These are phyloP conservation scores for Alternaria metachromatica DNA, from an alignment of 2,329 filamentous ascomycete genomes.

Conservation along the genomic window DNA sequence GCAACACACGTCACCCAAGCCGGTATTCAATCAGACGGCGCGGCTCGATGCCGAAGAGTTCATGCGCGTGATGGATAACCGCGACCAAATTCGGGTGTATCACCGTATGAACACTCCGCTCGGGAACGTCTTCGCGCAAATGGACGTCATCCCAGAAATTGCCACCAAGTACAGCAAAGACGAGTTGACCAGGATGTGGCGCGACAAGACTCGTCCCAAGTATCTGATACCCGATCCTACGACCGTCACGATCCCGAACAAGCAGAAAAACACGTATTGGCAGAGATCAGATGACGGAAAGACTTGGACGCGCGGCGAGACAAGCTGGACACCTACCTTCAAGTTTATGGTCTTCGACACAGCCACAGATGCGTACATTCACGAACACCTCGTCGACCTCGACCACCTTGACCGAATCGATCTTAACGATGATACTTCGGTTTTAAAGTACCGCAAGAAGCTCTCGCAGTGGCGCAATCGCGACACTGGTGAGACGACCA, in stretches of 20 bases:
- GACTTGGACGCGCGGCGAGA: background rate
- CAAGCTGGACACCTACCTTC: background rate
- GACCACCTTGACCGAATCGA: background rate
- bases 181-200: background rate
- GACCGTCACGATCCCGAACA: background rate
- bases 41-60: background rate
- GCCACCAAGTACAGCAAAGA: background rate
- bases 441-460: background rate
- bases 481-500: background rate
- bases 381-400: background rate
- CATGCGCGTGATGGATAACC: background rate
- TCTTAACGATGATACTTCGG: background rate
- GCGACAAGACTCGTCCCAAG: background rate
- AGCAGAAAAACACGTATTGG: background rate
- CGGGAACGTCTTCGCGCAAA: background rate
- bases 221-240: background rate
- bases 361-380: background rate
- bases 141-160: background rate
- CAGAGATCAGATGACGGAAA: background rate
- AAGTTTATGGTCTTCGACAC: constrained; percentile 2
- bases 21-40: background rate
- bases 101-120: background rate
- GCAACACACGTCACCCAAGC: background rate
- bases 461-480: background rate
- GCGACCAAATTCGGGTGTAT: background rate